Conservation (phyloP, 108 stramenopile genomes). For the Skeletonema menzelii region DNA sequence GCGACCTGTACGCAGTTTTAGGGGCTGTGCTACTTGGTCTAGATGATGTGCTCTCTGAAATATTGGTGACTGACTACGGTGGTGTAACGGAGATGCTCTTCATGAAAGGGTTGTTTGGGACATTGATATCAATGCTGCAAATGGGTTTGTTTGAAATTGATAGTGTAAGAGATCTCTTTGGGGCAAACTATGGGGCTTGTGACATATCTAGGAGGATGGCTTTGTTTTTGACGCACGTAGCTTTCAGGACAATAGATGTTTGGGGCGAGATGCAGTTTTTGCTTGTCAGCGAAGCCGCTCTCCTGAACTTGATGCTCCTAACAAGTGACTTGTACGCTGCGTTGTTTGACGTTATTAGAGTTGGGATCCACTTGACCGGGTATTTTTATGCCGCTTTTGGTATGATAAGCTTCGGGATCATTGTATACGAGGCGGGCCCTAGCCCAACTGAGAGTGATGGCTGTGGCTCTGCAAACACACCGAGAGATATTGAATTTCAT, state of each 20-base stretch:
- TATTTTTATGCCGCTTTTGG: constrained; percentile 85
- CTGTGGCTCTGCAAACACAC: constrained; percentile 8
- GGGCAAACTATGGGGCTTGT: constrained; percentile 13
- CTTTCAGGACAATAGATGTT: constrained; percentile 20
- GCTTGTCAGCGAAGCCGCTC: constrained; percentile 59
- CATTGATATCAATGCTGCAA: constrained; percentile 72
- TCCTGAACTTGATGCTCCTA: constrained; percentile 81
- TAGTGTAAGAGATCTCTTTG: constrained; percentile 31
- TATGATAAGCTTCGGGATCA: constrained; percentile 80
- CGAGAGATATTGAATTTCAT: constrained; percentile 30
- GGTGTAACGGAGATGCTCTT: constrained; percentile 82
- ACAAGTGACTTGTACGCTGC: constrained; percentile 95
- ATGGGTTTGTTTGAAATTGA: constrained; percentile 67
- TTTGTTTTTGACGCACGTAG: constrained; percentile 22
- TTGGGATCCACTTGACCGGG: constrained; percentile 56
- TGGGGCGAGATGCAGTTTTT: constrained; percentile 35
- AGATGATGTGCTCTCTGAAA: constrained; percentile 87
- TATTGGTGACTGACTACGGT: constrained; percentile 52
- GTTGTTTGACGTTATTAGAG: constrained; percentile 72
- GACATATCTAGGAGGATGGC: constrained; percentile 24
- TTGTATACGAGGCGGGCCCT: constrained; percentile 90
- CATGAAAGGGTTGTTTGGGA: constrained; percentile 84
- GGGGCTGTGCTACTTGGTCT: constrained; percentile 88
- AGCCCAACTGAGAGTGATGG: constrained; percentile 53
- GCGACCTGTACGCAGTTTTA: constrained; percentile 86